phyloP scores from a whole-genome alignment of 2,329 filamentous ascomycete genomes.

The Fusarium agapanthi region DNA sequence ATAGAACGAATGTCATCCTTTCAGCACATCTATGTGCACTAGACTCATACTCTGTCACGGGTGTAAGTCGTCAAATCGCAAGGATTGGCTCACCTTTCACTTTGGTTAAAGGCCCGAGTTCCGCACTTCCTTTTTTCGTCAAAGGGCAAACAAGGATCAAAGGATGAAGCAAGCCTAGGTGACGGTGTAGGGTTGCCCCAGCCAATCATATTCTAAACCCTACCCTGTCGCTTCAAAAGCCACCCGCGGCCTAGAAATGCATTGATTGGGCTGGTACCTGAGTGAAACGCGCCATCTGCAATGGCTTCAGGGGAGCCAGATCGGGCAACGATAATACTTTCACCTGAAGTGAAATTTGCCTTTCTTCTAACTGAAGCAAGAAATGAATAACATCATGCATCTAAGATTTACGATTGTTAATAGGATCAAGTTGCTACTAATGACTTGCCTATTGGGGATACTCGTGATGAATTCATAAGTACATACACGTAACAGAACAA shows the following conservation, averaged over 20 bases:
- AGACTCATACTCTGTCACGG: constrained; percentile 15
- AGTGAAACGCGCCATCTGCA: constrained; percentile 37
- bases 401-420: not conserved
- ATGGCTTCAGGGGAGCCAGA: constrained; percentile 20
- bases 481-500: not conserved
- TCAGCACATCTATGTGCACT: not conserved
- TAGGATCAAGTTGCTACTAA: not conserved
- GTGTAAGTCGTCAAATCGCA: constrained; percentile 19
- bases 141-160: not conserved
- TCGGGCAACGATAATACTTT: not conserved
- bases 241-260: constrained; percentile 18
- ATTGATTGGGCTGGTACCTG: constrained; percentile 38
- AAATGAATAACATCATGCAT: constrained; percentile 3
- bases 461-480: not conserved
- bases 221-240: constrained; percentile 32
- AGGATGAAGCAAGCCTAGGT: constrained; percentile 27
- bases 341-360: not conserved
- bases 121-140: not conserved
- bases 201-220: constrained; percentile 26
- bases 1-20: constrained; percentile 9
- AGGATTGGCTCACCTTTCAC: constrained; percentile 24
- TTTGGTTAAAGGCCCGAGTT: constrained; percentile 6
- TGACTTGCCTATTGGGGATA: constrained; percentile 1
- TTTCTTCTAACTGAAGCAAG: not conserved
- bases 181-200: constrained; percentile 9